These are phyloP conservation scores for Volutella citrinella DNA, from an alignment of 2,329 filamentous ascomycete species.

Conservation along the genomic window DNA sequence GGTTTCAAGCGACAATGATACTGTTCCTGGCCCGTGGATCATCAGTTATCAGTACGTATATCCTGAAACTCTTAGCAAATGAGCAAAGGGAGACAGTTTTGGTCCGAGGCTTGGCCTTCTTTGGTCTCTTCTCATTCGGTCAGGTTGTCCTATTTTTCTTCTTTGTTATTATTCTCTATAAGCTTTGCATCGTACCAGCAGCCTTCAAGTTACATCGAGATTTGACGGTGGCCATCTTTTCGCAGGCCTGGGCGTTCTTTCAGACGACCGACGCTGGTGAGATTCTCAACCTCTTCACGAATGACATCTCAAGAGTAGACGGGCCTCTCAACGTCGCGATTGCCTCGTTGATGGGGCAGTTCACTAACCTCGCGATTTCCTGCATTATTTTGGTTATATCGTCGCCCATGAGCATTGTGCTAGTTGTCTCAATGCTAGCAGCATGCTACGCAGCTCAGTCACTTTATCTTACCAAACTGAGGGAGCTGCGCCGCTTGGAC, in stretches of 20 bases:
- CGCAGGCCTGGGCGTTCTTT: too few species aligned
- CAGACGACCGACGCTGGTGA: too few species aligned
- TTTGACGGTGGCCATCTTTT: too few species aligned
- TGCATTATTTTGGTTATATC: constrained; percentile 1
- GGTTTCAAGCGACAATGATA: background rate
- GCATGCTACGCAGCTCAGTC: background rate
- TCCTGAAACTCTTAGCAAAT: background rate
- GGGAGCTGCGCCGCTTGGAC: background rate
- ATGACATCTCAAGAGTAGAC: background rate
- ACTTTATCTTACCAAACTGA: background rate
- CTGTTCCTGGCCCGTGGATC: background rate
- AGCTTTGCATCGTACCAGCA: too few species aligned
- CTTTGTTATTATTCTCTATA: too few species aligned
- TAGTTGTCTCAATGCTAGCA: background rate
- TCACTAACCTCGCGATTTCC: background rate
- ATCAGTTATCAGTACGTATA: background rate
- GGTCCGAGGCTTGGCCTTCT: background rate
- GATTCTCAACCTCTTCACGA: constrained; percentile 4
- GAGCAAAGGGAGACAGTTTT: background rate
- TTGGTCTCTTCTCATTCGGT: too few species aligned
- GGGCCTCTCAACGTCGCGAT: background rate
- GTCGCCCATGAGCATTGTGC: background rate
- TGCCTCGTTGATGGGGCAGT: background rate
- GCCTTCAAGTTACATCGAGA: too few species aligned
- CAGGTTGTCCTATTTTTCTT: too few species aligned